These are phyloP conservation scores for Blastobotrys apis DNA, from an alignment of 1,139 yeast genomes.

Conservation along the genomic window DNA sequence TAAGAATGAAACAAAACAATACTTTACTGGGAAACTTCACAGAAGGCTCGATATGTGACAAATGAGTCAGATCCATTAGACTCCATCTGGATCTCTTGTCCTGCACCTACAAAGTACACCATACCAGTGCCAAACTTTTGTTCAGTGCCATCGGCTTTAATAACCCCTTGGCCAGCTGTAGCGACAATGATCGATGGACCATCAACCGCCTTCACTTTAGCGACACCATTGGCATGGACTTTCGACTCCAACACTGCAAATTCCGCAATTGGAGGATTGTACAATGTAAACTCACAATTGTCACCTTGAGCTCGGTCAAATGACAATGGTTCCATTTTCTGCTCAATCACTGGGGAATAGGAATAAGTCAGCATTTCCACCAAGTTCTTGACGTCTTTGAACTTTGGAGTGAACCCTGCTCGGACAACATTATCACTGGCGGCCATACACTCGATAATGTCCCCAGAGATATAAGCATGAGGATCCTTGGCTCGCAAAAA, in stretches of 20 bases:
- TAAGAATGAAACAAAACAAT: neutral
- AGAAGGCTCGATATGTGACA: slow-evolving; percentile 79
- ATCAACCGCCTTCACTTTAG: slow-evolving; percentile 52
- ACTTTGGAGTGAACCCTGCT: slow-evolving; percentile 98
- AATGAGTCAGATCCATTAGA: slow-evolving; percentile 44
- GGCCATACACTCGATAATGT: slow-evolving; percentile 98
- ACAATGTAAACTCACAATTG: slow-evolving; percentile 49
- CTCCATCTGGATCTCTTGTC: slow-evolving; percentile 55
- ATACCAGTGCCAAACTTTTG: slow-evolving; percentile 55
- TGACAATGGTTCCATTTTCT: slow-evolving; percentile 70
- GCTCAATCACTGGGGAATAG: slow-evolving; percentile 85
- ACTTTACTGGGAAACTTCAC: slow-evolving; percentile 21
- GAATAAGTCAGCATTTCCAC: slow-evolving; percentile 89
- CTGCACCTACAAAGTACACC: slow-evolving; percentile 83
- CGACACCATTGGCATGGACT: slow-evolving; percentile 45
- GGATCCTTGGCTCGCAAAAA: slow-evolving; percentile 96
- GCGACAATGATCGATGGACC: slow-evolving; percentile 90
- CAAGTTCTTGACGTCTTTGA: slow-evolving; percentile 86
- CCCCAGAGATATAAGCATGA: slow-evolving; percentile 95
- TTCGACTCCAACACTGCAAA: slow-evolving; percentile 84
- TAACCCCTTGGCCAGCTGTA: slow-evolving; percentile 72
- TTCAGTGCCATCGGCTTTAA: slow-evolving; percentile 43
- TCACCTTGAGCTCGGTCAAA: slow-evolving; percentile 63
- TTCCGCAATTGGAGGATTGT: slow-evolving; percentile 96
- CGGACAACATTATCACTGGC: slow-evolving; percentile 97